Evolutionary conservation across 116 monocot species (phyloP), one percentile per base, ranked within the genome.

Genomic region (Thalassia testudinum): DNA sequence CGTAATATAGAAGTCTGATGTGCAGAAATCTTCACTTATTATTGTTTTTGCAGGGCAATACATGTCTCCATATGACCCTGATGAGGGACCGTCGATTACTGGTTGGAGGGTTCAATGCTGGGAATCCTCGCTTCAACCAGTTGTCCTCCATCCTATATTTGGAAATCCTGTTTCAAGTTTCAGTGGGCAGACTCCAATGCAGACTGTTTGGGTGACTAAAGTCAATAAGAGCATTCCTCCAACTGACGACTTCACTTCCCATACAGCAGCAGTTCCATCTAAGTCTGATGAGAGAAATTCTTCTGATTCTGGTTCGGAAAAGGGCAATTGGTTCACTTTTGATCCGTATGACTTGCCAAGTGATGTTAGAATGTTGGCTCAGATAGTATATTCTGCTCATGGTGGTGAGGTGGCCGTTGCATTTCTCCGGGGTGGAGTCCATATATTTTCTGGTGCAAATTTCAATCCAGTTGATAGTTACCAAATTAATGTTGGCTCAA

Each of bases 31-130:
- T n/a, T n/a, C n/a, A n/a, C n/a, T n/a, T n/a, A n/a, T n/a, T 5
- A 34, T 34, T 34, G 30, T 34, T 3, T 42, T 24, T 77, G 43
- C 67, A 97, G 97, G 99, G 28, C 99, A 99, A 54, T 99, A 99
- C 53, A 99, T 99, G 99, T 99, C 99, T 61, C 99, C 90, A 48
- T 90, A 99, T 86, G 86, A 99, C 66, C 99, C 99, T 37, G 90
- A 99, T 66, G 90, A 90, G 70, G 99, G 99, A 29, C 99, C 99
- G 53, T 99, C 99, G 47, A 99, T 99, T 63, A 90, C 99, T 21
- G 86, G 90, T 50, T 99, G 99, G 99, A 85, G 99, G 62, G 86
- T 99, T 13, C 99, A 99, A 43, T 75, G 86, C 50, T 99, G 99
- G 99, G 82, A 89, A 72, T 99, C 99, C 42, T 90, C 99, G 61